Base-by-base conservation (phyloP, 208 protist species). In the Crithidia brevicula region DNA sequence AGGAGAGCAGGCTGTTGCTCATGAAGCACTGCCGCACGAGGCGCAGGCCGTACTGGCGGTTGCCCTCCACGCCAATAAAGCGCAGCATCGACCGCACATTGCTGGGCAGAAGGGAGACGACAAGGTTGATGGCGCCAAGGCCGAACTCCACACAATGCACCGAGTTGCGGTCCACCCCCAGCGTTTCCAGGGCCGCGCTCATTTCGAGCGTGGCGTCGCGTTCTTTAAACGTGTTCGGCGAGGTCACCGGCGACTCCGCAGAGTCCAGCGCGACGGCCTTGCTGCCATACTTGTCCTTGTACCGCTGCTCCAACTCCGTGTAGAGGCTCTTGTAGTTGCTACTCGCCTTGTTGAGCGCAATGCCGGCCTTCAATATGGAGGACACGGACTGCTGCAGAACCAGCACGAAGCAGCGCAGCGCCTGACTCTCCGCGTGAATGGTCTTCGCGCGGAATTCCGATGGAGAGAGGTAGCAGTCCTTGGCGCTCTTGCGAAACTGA, bases 151-250 rank as follows among this genome's bases (percentile, higher is more conserved):
- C 83, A 38, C 61, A 77, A 51, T 88, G 79, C 9, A 88, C 59
- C 7, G 77, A 83, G 67, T 92, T 92, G 23, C 53, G 67, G 67
- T 92, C 86, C 1, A 88, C 46, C 1, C 74, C 81, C 23, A 86
- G 53, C 4, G 65, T 66, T 0, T 83, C 75, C 31, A 77, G 69
- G 18, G 64, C 70, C 15, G 61, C 38, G 0, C 43, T 64, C 36
- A 73, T 47, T 40, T 72, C 64, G 20, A 79, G 30, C 22, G 67
- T 66, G n/a, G 28, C 31, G 31, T 67, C 49, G 4, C 22, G 8
- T 15, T 58, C 38, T 16, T 54, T 52, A 11, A 72, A 58, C 1
- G 34, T 34, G 45, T 46, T 43, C 11, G 54, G 56, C 16, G 67
- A 66, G 8, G 3, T 11, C 38, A 72, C 27, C 5, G 67, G 49